Evolutionary conservation across 2,329 filamentous ascomycete genomes (phyloP).

Genomic region (Aspergillus spinulosporus): DNA sequence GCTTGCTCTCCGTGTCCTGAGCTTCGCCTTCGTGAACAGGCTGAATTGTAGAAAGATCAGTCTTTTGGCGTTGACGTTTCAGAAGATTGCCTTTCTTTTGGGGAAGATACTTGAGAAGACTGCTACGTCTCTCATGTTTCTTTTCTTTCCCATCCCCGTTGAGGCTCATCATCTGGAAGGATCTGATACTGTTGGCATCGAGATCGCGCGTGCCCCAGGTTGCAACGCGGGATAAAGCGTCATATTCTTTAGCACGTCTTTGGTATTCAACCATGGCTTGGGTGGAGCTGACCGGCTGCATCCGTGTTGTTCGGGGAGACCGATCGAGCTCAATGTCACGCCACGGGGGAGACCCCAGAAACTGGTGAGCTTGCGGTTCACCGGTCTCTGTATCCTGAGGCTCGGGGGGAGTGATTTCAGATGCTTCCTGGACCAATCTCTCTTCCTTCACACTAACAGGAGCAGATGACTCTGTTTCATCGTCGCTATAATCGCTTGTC

Average conservation of each 20-base stretch:
- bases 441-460: conserved; percentile 26
- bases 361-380: conserved; percentile 39
- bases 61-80: conserved; percentile 48
- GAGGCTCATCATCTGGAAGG: conserved; percentile 45
- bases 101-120: conserved; percentile 47
- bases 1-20: conserved; percentile 23
- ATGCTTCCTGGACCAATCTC: conserved; percentile 24
- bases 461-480: conserved; percentile 23
- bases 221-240: conserved; percentile 55
- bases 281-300: conserved; percentile 55
- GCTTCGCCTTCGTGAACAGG: conserved; percentile 28
- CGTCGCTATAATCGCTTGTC: conserved; percentile 41
- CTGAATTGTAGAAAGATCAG: conserved; percentile 33
- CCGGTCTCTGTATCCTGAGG: conserved; percentile 27
- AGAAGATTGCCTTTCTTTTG: conserved; percentile 45
- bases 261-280: conserved; percentile 57
- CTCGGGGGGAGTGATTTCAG: conserved; percentile 28
- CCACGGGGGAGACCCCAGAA: conserved; percentile 50
- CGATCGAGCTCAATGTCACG: conserved; percentile 44
- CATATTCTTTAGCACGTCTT: conserved; percentile 52
- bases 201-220: conserved; percentile 56
- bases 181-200: conserved; percentile 50
- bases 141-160: conserved; percentile 40
- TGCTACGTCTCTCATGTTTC: conserved; percentile 48
- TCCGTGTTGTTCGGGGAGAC: conserved; percentile 30